Evolutionary conservation across 441 rosid genomes (phyloP), one percentile per base, ranked within the genome.

Genomic region (Jatropha multifida): DNA sequence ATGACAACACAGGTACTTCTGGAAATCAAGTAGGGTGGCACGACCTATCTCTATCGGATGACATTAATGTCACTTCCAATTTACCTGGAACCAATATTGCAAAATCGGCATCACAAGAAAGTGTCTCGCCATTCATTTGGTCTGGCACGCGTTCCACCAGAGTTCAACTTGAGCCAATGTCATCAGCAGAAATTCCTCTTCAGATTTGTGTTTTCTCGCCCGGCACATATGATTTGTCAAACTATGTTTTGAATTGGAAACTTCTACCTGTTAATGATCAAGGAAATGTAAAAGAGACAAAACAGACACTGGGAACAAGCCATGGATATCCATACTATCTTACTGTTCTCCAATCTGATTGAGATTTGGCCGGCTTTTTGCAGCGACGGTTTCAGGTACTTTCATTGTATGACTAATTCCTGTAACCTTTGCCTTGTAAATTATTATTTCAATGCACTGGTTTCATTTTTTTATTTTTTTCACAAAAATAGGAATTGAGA

Each of bases 141-240:
- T 88, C 90, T 60, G 97, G 93, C 61, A 84, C 92, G 70, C 90
- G 95, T 80, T 86, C 89, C 32, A 90, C 92, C 67, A 88, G 82
- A 67, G 78, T 88, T 72, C 79, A 59, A 74, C 81, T 91, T 63
- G 85, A 82, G 79, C 92, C 99, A 13, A 65, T 78, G 78, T 91
- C 98, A 27, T 82, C 87, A 15, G 58, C 74, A 0, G 88, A 86
- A 80, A 83, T 92, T 77, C 90, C 92, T 32, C 88, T 94, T 81
- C 88, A 86, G 88, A 78, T 94, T 65, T 91, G 90, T 51, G 82
- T 90, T 73, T 94, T 96, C 78, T 87, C 92, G 70, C 96, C 98
- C 0, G 97, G 99, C 46, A 76, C 86, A 23, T 92, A 90, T 65
- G 92, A 90, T 78, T 87, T 94, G 14, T 90, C 98, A 15, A 89